Evolutionary conservation across 441 rosid species (phyloP), one percentile per base, ranked within the genome.

Genomic region (Euphorbia corollata): DNA sequence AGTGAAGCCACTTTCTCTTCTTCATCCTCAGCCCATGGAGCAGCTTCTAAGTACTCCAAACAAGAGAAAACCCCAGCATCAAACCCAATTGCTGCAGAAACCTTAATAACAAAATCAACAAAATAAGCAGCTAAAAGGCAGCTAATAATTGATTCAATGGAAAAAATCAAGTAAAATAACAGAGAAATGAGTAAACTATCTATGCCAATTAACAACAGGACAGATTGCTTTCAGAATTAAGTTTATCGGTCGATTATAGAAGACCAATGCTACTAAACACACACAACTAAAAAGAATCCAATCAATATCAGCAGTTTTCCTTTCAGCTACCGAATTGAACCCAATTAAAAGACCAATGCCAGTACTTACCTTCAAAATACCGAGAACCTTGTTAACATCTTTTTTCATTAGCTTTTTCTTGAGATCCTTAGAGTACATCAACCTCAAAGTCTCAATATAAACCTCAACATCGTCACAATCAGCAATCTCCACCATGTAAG

Each of bases 1-100:
- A 91, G 63, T 0, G 93, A 80, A 39, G 96, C 93, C 65, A 94
- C 92, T 73, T 82, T 89, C 76, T 85, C 88, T 68, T 94, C 99
- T 84, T 94, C 99, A 65, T 91, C 97, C 83, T 91, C 99, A 7
- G 92, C 88, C 99, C 99, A 94, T 22, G 99, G 98, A 43, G 98
- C 98, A 36, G 99, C 98, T 81, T 94, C 99, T 59, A 94, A 81
- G 69, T 85, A 89, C 86, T 94, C 96, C 77, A 94, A 74, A 81
- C 99, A 94, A 69, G 97, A 91, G 47, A 91, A 67, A 39, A 94
- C 92, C 65, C 97, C 97, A 16, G 96, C 96, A 72, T 92, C 97
- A 78, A 90, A 92, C 15, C 91, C 96, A 71, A 92, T 87, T 11
- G 96, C 94, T 0, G 97, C 92, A 20, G 99, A 91, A 73, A 94